A percentile compares a stretch with the other conserved stretches of the same genome.
These are phyloP conservation scores for Cladorrhinum sp. DNA, from an alignment of 2,329 filamentous ascomycete species.

Conservation along the genomic window DNA sequence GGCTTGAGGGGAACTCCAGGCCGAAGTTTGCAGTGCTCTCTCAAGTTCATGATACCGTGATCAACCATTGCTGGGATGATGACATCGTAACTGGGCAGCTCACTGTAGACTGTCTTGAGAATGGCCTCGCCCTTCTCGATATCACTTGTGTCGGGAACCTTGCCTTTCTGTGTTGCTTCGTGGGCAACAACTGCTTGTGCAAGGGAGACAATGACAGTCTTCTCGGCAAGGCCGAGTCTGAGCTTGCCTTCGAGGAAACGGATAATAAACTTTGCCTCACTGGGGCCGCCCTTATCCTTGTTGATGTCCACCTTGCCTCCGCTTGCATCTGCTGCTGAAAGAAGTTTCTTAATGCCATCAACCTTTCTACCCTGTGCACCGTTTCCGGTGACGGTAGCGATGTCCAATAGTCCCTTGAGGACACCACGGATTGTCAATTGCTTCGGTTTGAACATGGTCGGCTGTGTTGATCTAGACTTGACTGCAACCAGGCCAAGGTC, in stretches of 20 bases:
- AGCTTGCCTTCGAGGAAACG: slow-evolving; percentile 94
- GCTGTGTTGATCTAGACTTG: slow-evolving; percentile 91
- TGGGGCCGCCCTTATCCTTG: slow-evolving; percentile 88
- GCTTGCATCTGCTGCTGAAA: slow-evolving; percentile 81
- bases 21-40: slow-evolving; percentile 83
- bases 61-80: slow-evolving; percentile 88
- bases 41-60: slow-evolving; percentile 78
- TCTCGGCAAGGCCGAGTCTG: slow-evolving; percentile 86
- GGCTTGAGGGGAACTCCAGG: slow-evolving; percentile 94
- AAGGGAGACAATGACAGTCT: slow-evolving; percentile 82
- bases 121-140: slow-evolving; percentile 79
- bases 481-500: slow-evolving; percentile 92
- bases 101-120: slow-evolving; percentile 87
- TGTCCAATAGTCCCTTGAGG: slow-evolving; percentile 80
- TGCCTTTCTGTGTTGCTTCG: slow-evolving; percentile 69
- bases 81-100: slow-evolving; percentile 91
- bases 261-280: slow-evolving; percentile 91
- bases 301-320: slow-evolving; percentile 80
- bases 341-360: slow-evolving; percentile 89
- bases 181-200: slow-evolving; percentile 86
- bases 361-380: slow-evolving; percentile 90
- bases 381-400: slow-evolving; percentile 82
- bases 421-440: slow-evolving; percentile 82
- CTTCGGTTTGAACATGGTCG: slow-evolving; percentile 98
- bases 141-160: slow-evolving; percentile 69